Percentiles rank a stretch among this genome's conserved stretches.
Conservation (phyloP, 2,329 filamentous ascomycete species). For the Sporothrix dimorphospora region DNA sequence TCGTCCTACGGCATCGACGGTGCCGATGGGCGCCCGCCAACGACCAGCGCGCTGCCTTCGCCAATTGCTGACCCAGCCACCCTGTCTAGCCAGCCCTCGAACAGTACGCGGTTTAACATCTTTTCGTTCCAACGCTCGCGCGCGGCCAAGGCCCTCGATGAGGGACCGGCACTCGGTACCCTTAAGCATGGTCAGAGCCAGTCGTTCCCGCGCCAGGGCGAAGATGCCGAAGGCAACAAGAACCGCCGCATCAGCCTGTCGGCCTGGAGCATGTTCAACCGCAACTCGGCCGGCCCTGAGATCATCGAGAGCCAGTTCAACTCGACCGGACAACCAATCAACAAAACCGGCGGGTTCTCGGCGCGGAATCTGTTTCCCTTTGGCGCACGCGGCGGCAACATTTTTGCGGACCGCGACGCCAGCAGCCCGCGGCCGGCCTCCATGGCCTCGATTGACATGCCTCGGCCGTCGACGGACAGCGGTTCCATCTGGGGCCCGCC, state of each 20-base stretch:
- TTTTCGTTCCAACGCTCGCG: slow-evolving; percentile 65
- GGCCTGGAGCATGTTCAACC: slow-evolving; percentile 61
- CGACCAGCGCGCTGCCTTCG: slow-evolving; percentile 46
- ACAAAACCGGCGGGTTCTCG: slow-evolving; percentile 44
- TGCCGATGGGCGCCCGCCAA: slow-evolving; percentile 50
- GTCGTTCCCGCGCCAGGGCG: slow-evolving; percentile 69
- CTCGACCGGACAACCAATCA: slow-evolving; percentile 35
- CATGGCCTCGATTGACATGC: slow-evolving; percentile 70
- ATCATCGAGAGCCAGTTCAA: slow-evolving; percentile 41
- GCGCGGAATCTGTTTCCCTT: slow-evolving; percentile 52
- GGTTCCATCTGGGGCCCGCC: slow-evolving; percentile 72
- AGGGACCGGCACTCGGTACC: slow-evolving; percentile 67
- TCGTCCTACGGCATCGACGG: slow-evolving; percentile 52
- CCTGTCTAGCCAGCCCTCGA: slow-evolving; percentile 34
- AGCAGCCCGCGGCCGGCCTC: slow-evolving; percentile 68
- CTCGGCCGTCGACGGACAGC: slow-evolving; percentile 78
- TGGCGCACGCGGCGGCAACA: slow-evolving; percentile 51
- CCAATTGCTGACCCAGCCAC: slow-evolving; percentile 40
- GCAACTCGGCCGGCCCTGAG: slow-evolving; percentile 55
- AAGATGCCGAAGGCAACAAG: slow-evolving; percentile 59
- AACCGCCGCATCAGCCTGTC: slow-evolving; percentile 60
- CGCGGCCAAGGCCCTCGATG: slow-evolving; percentile 62
- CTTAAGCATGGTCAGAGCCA: slow-evolving; percentile 75
- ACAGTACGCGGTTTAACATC: slow-evolving; percentile 51
- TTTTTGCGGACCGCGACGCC: slow-evolving; percentile 58